These are phyloP conservation scores for Alloascoidea hylecoeti DNA, from an alignment of 805 yeast genomes.

Conservation along the genomic window DNA sequence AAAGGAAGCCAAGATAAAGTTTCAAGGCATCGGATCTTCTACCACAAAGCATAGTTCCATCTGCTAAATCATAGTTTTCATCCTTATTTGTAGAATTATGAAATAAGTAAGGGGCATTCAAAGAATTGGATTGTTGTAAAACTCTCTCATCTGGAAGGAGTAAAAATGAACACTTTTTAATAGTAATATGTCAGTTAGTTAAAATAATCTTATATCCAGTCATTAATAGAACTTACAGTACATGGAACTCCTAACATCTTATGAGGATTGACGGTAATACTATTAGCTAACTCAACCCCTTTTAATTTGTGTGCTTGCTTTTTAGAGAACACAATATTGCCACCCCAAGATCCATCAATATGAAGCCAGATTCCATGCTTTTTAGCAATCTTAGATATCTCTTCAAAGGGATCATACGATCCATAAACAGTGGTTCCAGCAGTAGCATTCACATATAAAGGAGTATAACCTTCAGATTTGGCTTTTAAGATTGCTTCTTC, in stretches of 20 bases:
- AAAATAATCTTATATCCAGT: too few relatives aligned
- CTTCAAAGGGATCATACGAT: slow-evolving; percentile 56
- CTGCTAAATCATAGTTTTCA: slow-evolving; percentile 60
- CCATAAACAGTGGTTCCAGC: slow-evolving; percentile 89
- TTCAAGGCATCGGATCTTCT: slow-evolving; percentile 74
- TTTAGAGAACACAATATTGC: slow-evolving; percentile 57
- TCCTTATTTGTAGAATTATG: slow-evolving; percentile 41
- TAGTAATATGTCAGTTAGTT: too few relatives aligned
- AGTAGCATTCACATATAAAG: slow-evolving; percentile 66
- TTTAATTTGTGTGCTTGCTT: slow-evolving; percentile 28
- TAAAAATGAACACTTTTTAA: slow-evolving; percentile 45
- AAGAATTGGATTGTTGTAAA: slow-evolving; percentile 61
- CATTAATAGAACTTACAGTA: slow-evolving; percentile 26
- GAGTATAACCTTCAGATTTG: slow-evolving; percentile 42
- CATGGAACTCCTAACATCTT: slow-evolving; percentile 83
- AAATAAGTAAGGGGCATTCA: slow-evolving; percentile 70
- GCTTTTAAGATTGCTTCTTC: slow-evolving; percentile 29
- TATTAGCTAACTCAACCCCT: slow-evolving; percentile 58
- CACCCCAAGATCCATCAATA: slow-evolving; percentile 89
- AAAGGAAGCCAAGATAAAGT: slow-evolving; percentile 68
- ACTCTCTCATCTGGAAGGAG: slow-evolving; percentile 52
- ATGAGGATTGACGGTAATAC: slow-evolving; percentile 75
- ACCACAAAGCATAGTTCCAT: slow-evolving; percentile 89
- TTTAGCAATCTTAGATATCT: slow-evolving; percentile 38
- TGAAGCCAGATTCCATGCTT: slow-evolving; percentile 60